phyloP scores from a whole-genome alignment of 768 basidiomycete species.

The Termitomyces sp. region DNA sequence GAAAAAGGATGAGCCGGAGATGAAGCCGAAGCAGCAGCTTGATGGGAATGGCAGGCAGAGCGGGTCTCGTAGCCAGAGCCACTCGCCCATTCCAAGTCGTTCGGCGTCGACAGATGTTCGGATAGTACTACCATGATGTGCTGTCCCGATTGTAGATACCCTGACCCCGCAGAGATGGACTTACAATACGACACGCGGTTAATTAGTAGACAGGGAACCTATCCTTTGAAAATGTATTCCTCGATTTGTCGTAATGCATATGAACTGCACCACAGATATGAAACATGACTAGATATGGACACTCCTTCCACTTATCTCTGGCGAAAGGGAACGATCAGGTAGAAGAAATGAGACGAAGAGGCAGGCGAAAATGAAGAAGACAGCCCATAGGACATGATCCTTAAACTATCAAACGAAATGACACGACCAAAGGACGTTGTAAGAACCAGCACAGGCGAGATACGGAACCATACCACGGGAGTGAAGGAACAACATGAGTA shows the following conservation, averaged over 20 bases:
- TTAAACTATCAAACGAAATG: no score
- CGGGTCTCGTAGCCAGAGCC: conserved; percentile 50
- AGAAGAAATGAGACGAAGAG: no score
- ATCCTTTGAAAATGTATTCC: background rate
- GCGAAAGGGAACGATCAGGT: no score
- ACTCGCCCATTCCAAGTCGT: conserved; percentile 38
- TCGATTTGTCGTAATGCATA: background rate
- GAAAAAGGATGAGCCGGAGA: conserved; percentile 19
- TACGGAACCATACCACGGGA: no score
- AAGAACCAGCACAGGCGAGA: no score
- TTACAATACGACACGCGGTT: conserved; percentile 14
- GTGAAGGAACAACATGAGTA: no score
- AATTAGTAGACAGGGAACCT: conserved; percentile 4
- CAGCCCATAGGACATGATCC: no score
- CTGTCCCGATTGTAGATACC: conserved; percentile 13
- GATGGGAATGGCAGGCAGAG: conserved; percentile 19
- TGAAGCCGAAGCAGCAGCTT: conserved; percentile 12
- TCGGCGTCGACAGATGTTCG: conserved; percentile 12
- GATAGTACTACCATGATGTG: conserved; percentile 11
- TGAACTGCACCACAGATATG: background rate
- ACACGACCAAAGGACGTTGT: no score
- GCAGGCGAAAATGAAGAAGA: no score
- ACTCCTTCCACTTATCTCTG: no score
- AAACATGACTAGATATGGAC: no score
- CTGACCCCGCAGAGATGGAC: conserved; percentile 9